phyloP scores from a whole-genome alignment of 1,139 yeast genomes.

The Nakaseomyces uthaithaninus region DNA sequence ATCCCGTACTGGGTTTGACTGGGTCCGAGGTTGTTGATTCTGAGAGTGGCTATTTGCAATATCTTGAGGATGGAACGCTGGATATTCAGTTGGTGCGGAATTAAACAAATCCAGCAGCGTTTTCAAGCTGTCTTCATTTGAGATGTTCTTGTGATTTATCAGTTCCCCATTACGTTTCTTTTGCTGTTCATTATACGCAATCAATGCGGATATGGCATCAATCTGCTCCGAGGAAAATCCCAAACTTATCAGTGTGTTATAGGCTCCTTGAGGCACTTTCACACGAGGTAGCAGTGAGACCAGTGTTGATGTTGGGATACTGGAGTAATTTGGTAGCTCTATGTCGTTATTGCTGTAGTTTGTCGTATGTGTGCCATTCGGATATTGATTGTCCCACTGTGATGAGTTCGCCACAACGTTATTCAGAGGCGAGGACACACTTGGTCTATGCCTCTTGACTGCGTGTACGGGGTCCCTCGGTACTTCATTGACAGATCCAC shows the following conservation, averaged over 20 bases:
- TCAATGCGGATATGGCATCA: slow-evolving; percentile 60
- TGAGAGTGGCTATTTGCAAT: background rate
- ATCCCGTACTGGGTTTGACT: background rate
- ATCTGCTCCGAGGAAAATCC: slow-evolving; percentile 63
- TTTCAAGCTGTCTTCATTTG: slow-evolving; percentile 6
- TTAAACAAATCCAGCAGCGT: slow-evolving; percentile 3
- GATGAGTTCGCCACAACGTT: slow-evolving; percentile 12
- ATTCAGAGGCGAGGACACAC: slow-evolving; percentile 21
- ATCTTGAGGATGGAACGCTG: background rate
- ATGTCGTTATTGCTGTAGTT: slow-evolving; percentile 13
- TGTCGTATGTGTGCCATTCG: background rate
- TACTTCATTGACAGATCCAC: background rate
- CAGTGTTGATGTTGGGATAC: slow-evolving; percentile 28
- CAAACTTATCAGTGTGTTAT: slow-evolving; percentile 50
- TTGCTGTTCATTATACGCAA: slow-evolving; percentile 54
- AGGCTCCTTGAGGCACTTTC: slow-evolving; percentile 67
- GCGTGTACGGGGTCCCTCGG: slow-evolving; percentile 8
- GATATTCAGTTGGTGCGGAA: background rate
- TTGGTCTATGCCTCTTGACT: slow-evolving; percentile 13
- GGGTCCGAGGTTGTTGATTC: background rate
- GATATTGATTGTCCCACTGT: background rate
- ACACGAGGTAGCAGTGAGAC: slow-evolving; percentile 44
- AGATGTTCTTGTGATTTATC: slow-evolving; percentile 2
- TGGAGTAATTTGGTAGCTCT: slow-evolving; percentile 29
- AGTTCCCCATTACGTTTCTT: slow-evolving; percentile 7